These are phyloP conservation scores for Omphalotus guepiniiformis DNA, from an alignment of 768 basidiomycete genomes.

Conservation along the genomic window DNA sequence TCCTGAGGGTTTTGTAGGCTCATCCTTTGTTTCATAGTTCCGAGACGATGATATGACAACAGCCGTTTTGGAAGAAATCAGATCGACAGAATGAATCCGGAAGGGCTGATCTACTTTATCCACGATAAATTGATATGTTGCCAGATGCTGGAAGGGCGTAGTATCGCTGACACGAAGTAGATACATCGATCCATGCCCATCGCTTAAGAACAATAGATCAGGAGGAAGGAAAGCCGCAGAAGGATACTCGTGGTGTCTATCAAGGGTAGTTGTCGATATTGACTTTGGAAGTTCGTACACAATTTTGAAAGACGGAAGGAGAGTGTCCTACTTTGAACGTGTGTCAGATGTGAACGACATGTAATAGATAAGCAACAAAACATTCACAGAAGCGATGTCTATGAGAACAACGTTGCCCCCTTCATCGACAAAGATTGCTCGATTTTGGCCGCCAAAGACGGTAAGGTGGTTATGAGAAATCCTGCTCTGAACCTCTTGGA, in stretches of 20 bases:
- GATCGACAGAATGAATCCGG: slow-evolving; percentile 31
- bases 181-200: slow-evolving; percentile 69
- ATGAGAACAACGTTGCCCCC: slow-evolving; percentile 57
- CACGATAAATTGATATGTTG: slow-evolving; percentile 45
- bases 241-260: slow-evolving; percentile 67
- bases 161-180: slow-evolving; percentile 42
- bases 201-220: slow-evolving; percentile 51
- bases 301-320: slow-evolving; percentile 47
- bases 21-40: slow-evolving; percentile 28
- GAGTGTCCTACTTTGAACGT: slow-evolving; percentile 43
- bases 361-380: slow-evolving; percentile 3
- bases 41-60: slow-evolving; percentile 59
- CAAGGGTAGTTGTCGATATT: slow-evolving; percentile 35
- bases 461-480: slow-evolving; percentile 82
- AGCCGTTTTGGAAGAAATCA: slow-evolving; percentile 31
- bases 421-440: slow-evolving; percentile 66
- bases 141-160: slow-evolving; percentile 42
- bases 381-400: slow-evolving; percentile 54
- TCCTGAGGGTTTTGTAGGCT: slow-evolving; percentile 14
- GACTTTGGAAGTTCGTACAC: slow-evolving; percentile 60
- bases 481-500: slow-evolving; percentile 79
- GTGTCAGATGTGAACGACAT: slow-evolving; percentile 4
- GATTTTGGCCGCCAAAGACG: slow-evolving; percentile 38
- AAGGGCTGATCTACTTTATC: slow-evolving; percentile 34
- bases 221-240: slow-evolving; percentile 56